Percentiles rank a stretch among this genome's conserved stretches.
Evolutionary conservation across 768 basidiomycete genomes (phyloP).

Genomic region (Naganishia randhawae): DNA sequence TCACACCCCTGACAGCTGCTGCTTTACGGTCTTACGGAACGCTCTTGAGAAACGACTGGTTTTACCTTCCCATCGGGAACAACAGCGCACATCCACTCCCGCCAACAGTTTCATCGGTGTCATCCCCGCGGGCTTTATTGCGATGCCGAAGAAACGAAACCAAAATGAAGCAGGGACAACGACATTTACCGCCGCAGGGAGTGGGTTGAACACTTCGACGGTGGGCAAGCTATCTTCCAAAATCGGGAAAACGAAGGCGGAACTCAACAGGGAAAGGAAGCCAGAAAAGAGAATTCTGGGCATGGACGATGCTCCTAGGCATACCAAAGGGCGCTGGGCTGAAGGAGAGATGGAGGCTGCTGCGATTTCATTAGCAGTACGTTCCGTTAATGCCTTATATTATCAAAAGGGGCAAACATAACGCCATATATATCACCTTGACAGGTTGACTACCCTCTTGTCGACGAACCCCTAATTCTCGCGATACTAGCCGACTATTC

Average conservation of each 20-base stretch:
- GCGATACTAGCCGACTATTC: constrained; percentile 26
- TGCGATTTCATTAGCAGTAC: constrained; percentile 8
- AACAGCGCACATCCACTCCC: background rate
- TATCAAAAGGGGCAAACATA: background rate
- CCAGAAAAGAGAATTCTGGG: constrained; percentile 19
- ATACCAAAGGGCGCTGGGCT: constrained; percentile 13
- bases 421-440: background rate
- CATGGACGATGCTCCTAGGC: constrained; percentile 15
- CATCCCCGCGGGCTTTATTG: background rate
- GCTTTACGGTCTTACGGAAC: too few relatives aligned
- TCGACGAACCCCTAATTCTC: constrained; percentile 29
- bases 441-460: constrained; percentile 27
- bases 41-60: too few relatives aligned
- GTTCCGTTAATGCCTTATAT: background rate
- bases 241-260: constrained; percentile 15
- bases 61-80: background rate
- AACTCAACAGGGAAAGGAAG: constrained; percentile 11
- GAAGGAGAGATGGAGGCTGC: constrained; percentile 15
- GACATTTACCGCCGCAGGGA: constrained; percentile 22
- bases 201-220: constrained; percentile 15
- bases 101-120: background rate
- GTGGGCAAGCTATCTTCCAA: constrained; percentile 13
- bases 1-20: too few relatives aligned
- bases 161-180: constrained; percentile 11
- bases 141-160: constrained; percentile 13